phyloP scores from a whole-genome alignment of 768 basidiomycete genomes.

The Leccinum pellstonianum region DNA sequence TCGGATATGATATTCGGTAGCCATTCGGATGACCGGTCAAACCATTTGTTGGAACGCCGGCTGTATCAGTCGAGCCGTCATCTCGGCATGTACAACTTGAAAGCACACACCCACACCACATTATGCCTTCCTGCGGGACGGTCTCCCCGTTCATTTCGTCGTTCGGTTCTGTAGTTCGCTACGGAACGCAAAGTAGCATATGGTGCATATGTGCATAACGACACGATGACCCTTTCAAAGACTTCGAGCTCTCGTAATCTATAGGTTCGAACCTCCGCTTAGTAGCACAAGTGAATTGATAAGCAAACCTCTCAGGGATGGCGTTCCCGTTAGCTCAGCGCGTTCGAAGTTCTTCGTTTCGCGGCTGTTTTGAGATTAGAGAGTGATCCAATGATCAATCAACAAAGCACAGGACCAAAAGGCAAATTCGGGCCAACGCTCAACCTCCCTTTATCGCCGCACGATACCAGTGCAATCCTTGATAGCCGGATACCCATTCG shows the following conservation, averaged over 20 bases:
- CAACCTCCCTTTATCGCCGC: not conserved
- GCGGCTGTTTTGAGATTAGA: not conserved
- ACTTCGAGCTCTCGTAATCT: not conserved
- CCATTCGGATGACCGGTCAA: slow-evolving; percentile 1
- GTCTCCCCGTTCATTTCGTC: not conserved
- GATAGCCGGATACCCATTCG: not conserved
- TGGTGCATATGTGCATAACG: not conserved
- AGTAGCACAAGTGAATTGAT: not conserved
- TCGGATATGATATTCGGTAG: not conserved
- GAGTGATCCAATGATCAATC: not conserved
- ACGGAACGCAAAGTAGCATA: not conserved
- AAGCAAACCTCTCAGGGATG: not conserved
- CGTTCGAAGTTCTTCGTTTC: not conserved
- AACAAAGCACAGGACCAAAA: not conserved
- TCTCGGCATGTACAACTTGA: slow-evolving; percentile 5
- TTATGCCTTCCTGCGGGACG: not conserved
- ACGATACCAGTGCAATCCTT: not conserved
- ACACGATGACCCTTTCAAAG: not conserved
- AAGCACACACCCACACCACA: not conserved
- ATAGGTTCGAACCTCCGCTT: not conserved
- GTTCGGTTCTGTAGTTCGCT: not conserved
- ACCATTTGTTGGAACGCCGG: not conserved
- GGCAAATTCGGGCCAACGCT: not conserved
- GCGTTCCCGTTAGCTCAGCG: not conserved
- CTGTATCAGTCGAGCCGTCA: slow-evolving; percentile 10